These are phyloP conservation scores for Immersiella caudata DNA, from an alignment of 495 filamentous ascomycete species.

Conservation along the genomic window DNA sequence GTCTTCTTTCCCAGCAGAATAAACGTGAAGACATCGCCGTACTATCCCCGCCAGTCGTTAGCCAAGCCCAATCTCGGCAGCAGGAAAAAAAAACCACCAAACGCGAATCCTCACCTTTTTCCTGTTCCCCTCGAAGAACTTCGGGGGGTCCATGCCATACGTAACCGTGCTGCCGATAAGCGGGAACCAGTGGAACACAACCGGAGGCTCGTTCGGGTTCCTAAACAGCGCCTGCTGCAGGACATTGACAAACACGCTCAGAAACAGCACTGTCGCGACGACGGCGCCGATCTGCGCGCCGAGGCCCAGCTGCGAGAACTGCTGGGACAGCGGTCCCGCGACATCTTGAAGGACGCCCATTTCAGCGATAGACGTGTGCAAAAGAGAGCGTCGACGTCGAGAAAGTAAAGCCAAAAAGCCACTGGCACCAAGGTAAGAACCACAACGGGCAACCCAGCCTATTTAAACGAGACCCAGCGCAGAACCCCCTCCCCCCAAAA, in stretches of 20 bases:
- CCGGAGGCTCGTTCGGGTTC: conserved; percentile 72
- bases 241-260: conserved; percentile 67
- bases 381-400: conserved; percentile 1
- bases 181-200: conserved; percentile 86
- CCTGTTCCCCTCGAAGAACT: conserved; percentile 71
- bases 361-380: conserved; percentile 1
- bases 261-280: conserved; percentile 49
- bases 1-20: conserved; percentile 76
- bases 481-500: too few relatives aligned
- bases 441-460: background rate
- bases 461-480: conserved; percentile 7
- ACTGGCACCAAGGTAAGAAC: background rate
- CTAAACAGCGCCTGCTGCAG: conserved; percentile 68
- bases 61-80: background rate
- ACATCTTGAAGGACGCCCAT: conserved; percentile 58
- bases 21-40: conserved; percentile 68
- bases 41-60: conserved; percentile 20
- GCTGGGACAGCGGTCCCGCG: conserved; percentile 47
- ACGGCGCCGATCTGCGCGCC: conserved; percentile 50
- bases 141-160: conserved; percentile 83
- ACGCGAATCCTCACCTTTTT: conserved; percentile 58
- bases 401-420: background rate
- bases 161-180: conserved; percentile 75
- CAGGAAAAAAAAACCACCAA: background rate
- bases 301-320: conserved; percentile 46